Percentiles rank a stretch among this genome's conserved stretches.
phyloP scores from a whole-genome alignment of 139 green algal species.

The Chlorella vulgaris region DNA sequence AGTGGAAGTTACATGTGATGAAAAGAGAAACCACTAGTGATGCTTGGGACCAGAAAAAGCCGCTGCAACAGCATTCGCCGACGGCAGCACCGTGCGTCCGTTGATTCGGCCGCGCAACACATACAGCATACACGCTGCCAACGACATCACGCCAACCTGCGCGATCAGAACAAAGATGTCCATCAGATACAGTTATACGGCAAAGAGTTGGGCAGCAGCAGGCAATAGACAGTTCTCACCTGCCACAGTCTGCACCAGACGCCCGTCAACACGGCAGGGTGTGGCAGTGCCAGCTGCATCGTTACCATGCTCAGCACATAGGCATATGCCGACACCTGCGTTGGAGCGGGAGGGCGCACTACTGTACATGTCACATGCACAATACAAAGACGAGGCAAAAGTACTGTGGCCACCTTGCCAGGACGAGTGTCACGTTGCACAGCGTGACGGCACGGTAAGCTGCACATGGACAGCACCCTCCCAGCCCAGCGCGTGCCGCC shows the following conservation, averaged over 20 bases:
- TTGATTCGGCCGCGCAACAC: conserved; percentile 20
- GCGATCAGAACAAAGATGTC: no score
- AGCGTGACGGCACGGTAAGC: no score
- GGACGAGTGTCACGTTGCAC: no score
- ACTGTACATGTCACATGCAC: no score
- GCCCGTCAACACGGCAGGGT: conserved; percentile 51
- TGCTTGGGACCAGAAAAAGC: neutral
- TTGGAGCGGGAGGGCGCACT: neutral
- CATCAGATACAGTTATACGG: neutral
- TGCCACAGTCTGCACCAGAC: conserved; percentile 32
- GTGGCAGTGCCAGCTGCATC: conserved; percentile 65
- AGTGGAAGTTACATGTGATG: no score
- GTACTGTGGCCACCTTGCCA: no score
- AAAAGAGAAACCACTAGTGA: no score
- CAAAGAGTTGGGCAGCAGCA: neutral
- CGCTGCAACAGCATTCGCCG: neutral
- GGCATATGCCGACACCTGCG: conserved; percentile 46
- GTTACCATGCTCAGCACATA: conserved; percentile 59
- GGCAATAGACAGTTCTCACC: neutral
- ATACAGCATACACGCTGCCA: conserved; percentile 24
- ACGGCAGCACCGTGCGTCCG: neutral
- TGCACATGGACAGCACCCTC: no score
- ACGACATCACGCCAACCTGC: conserved; percentile 1
- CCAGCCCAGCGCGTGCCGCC: no score
- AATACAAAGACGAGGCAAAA: no score